Percentiles rank a stretch among this genome's conserved stretches.
Evolutionary conservation across 1,139 yeast species (phyloP).

Genomic region (Eremothecium cymbalariae): DNA sequence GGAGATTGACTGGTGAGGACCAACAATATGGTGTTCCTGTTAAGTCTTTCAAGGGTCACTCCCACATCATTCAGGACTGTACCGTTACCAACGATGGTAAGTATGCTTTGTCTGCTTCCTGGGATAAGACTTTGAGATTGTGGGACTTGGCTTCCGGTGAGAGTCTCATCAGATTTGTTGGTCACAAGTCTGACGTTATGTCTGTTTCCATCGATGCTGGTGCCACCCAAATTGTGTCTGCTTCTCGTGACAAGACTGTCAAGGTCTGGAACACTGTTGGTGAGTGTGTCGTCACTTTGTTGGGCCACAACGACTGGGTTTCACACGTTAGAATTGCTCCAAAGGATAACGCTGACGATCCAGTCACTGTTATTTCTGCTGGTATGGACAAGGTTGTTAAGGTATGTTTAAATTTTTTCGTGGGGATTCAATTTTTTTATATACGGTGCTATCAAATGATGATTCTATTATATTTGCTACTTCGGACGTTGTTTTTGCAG

Average conservation of each 20-base stretch:
- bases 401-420: conserved; percentile 56
- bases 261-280: conserved; percentile 99
- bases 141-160: conserved; percentile 97
- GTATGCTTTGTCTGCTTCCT: conserved; percentile 97
- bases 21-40: conserved; percentile 97
- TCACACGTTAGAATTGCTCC: conserved; percentile 83
- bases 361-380: conserved; percentile 81
- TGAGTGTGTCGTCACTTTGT: conserved; percentile 91
- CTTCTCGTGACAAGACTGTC: conserved; percentile 98
- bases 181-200: conserved; percentile 96
- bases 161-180: conserved; percentile 91
- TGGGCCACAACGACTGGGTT: conserved; percentile 98
- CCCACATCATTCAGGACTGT: conserved; percentile 98
- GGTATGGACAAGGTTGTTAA: conserved; percentile 99
- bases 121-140: conserved; percentile 99
- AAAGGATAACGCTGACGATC: conserved; percentile 39
- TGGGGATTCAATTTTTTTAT: conserved; percentile 9
- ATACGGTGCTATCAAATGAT: conserved; percentile 42
- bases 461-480: conserved; percentile 88
- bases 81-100: conserved; percentile 98
- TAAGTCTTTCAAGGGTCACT: conserved; percentile 96
- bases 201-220: conserved; percentile 94
- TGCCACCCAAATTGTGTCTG: conserved; percentile 97
- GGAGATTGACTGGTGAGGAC: conserved; percentile 98
- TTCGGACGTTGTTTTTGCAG: conserved; percentile 74